These are phyloP conservation scores for Trichosporon sp. DNA, from an alignment of 1,284 basidiomycete genomes.

Conservation along the genomic window DNA sequence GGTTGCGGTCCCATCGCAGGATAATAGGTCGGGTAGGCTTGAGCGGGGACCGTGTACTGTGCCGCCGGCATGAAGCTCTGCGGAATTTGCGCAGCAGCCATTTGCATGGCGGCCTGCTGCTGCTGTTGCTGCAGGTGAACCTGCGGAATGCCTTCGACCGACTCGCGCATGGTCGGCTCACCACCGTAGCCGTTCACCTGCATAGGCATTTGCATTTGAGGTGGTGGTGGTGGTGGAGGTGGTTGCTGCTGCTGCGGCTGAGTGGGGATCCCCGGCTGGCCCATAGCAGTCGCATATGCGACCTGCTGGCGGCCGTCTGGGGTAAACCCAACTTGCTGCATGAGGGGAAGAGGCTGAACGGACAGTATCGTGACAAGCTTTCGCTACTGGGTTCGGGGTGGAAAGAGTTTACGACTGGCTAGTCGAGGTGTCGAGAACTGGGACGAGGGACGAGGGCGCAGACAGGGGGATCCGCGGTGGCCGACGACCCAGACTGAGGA, in stretches of 20 bases:
- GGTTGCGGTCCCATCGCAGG: neutral
- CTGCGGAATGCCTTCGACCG: slow-evolving; percentile 21
- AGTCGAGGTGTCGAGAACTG: neutral
- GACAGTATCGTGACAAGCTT: neutral
- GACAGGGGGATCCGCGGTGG: neutral
- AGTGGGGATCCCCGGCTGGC: neutral
- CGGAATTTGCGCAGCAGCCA: neutral
- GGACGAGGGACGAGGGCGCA: too few species aligned
- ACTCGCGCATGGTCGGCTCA: slow-evolving; percentile 19
- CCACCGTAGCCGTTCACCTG: slow-evolving; percentile 4
- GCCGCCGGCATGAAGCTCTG: neutral
- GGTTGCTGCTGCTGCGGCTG: neutral
- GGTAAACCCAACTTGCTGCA: neutral
- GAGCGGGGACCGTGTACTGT: slow-evolving; percentile 4
- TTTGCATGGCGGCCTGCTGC: neutral
- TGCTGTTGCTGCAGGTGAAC: slow-evolving; percentile 16
- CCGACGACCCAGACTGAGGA: neutral
- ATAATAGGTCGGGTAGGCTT: slow-evolving; percentile 9
- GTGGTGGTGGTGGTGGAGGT: too few species aligned
- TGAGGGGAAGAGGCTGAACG: neutral
- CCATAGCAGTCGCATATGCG: neutral
- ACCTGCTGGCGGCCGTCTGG: neutral
- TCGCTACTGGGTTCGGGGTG: neutral
- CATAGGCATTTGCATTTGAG: neutral
- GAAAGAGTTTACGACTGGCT: neutral